phyloP scores from a whole-genome alignment of 495 filamentous ascomycete species.

The Podospora bellae-mahoneyi region DNA sequence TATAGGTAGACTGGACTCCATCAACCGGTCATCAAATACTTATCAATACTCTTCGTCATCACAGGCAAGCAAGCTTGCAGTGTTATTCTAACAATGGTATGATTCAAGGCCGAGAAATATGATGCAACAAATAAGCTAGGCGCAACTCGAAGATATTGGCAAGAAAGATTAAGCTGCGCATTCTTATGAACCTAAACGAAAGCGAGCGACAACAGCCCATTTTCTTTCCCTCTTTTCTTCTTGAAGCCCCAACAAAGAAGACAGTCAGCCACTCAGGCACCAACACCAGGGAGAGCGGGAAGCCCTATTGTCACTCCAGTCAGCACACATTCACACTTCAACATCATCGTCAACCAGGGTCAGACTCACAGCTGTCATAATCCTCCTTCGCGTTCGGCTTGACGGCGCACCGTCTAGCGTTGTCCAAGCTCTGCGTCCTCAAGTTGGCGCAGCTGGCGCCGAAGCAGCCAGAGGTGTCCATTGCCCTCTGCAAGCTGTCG shows the following conservation, averaged over 20 bases:
- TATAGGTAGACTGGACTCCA: too few species aligned
- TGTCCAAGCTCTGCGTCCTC: conserved; percentile 36
- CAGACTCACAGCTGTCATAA: conserved; percentile 44
- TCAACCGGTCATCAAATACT: too few species aligned
- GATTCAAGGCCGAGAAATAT: neutral
- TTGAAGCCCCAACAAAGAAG: neutral
- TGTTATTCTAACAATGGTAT: neutral
- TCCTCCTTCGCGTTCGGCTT: conserved; percentile 39
- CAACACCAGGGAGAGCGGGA: conserved; percentile 25
- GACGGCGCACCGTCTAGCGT: conserved; percentile 37
- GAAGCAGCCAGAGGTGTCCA: conserved; percentile 47
- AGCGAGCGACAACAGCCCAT: neutral
- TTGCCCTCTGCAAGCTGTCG: conserved; percentile 45
- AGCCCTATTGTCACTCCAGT: conserved; percentile 17
- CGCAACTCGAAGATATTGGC: neutral
- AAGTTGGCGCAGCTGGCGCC: conserved; percentile 39
- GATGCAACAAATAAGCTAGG: neutral
- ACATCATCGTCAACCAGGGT: too few species aligned
- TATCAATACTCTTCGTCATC: too few species aligned
- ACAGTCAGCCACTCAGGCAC: neutral
- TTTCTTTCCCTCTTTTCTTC: neutral
- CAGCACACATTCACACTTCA: neutral
- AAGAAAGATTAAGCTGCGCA: neutral
- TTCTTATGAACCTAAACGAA: neutral
- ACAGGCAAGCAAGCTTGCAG: too few species aligned